Evolutionary conservation across 2,329 filamentous ascomycete genomes (phyloP), one percentile per base, ranked within the genome.

Genomic region (Penicillium sp.): DNA sequence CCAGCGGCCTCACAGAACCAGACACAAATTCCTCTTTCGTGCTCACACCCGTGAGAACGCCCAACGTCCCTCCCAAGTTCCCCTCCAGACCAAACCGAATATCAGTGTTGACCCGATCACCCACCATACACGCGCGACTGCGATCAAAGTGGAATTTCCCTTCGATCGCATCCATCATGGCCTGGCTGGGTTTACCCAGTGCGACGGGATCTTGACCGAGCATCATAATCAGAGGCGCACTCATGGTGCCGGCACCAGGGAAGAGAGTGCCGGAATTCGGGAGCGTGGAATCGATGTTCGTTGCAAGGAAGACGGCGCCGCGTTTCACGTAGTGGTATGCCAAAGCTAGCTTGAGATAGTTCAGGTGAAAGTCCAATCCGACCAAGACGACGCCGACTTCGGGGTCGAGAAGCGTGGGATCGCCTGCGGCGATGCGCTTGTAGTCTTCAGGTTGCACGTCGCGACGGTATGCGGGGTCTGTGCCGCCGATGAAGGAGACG

Each of bases 81-180:
- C 94, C 94, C 74, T 98, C 89, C 65, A 97, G 85, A 3, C 95
- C 95, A 75, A 99, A 99, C 75, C 91, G 88, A 75, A 99, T 98
- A 78, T 99, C 95, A 0, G 95, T 99, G 76, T 98, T 91, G 65
- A 97, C 81, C 33, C 95, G 85, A 76, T 99, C 95, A 6, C 95
- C 95, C 46, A 99, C 86, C 95, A 99, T 99, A 79, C 95, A 98
- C 0, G 95, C 91, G 68, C 87, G 87, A 62, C 84, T 86, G 40
- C 93, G 86, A 75, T 98, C 89, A 57, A 99, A 89, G 68, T 90
- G 84, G 77, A 98, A 97, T 78, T 96, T 97, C 60, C 94, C 94
- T 81, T 98, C 94, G 59, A 99, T 90, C 3, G 95, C 93, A 76
- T 98, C 94, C 94, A 99, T 97, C 95, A 99, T 99, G 4, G 94